Evolutionary conservation across 2,329 filamentous ascomycete species (phyloP), one percentile per base, ranked within the genome.

Genomic region (Diaporthe capsici): DNA sequence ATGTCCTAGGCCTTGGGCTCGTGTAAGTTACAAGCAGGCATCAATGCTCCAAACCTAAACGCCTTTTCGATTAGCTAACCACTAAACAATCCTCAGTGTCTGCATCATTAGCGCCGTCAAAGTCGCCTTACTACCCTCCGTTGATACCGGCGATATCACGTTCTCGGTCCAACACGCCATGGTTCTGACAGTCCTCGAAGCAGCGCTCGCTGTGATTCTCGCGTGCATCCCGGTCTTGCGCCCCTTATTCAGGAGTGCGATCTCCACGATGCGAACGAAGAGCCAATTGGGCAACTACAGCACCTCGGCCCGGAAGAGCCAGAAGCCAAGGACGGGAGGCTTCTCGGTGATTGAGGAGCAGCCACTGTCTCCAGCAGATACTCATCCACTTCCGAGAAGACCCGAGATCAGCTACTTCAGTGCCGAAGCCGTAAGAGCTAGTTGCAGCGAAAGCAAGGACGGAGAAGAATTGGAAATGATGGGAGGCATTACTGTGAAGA

Each of bases 61-160:
- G 28, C 4, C 8, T 10, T 20, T 31, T 22, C 31, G 31, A n/a
- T 51, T 34, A 12, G 39, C 22, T 42, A 28, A 53, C 57, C 28
- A 22, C 12, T 17, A 28, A 34, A 17, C 13, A 1, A 20, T 3
- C n/a, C 31, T 22, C 34, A 75, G 73, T 3, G 75, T 75, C 28
- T 76, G 73, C 39, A 61, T 75, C 42, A 70, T 76, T 9, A 76
- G 75, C 25, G 47, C 61, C n/a, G 75, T 76, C 34, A 71, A 71
- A 37, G 65, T 75, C 51, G 75, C 67, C 39, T 17, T 72, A 9
- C 25, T 76, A 20, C 60, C 74, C 17, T 31, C 53, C 9, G 61
- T 76, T n/a, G 73, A 76, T 37, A 63, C 34, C 53, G n/a, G 12
- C 58, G 75, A 76, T 28, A 58, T 75, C 67, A 67, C 75, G 12